Percentiles rank a stretch among this genome's conserved stretches.
These are phyloP conservation scores for Phyllostachys edulis DNA, from an alignment of 176 grass and related monocot species.

Conservation along the genomic window DNA sequence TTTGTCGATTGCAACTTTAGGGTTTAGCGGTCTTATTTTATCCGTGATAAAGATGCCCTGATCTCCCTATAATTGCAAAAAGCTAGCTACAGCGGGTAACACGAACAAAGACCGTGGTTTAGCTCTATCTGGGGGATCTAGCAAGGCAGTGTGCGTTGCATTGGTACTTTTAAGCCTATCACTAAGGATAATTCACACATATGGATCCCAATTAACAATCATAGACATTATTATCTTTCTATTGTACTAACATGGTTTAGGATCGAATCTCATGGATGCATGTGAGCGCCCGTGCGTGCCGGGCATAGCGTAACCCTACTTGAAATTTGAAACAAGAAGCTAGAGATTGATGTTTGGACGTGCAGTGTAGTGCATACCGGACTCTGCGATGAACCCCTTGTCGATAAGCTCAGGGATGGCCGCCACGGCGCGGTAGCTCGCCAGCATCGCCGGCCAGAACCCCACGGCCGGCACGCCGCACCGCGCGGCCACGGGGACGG, in stretches of 20 bases:
- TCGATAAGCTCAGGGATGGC: slow-evolving; percentile 73
- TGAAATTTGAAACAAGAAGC: background rate
- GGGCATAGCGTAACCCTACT: background rate
- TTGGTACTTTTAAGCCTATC: background rate
- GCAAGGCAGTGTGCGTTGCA: background rate
- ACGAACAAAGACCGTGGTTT: slow-evolving; percentile 13
- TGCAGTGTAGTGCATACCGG: slow-evolving; percentile 32
- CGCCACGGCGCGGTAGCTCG: slow-evolving; percentile 68
- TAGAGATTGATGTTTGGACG: too few relatives aligned
- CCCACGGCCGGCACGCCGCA: slow-evolving; percentile 61
- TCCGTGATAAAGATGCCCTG: background rate
- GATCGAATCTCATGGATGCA: background rate
- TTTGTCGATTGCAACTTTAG: too few relatives aligned
- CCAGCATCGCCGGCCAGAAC: slow-evolving; percentile 88
- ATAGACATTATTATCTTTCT: background rate
- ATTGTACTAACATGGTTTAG: background rate
- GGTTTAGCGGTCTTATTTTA: slow-evolving; percentile 8
- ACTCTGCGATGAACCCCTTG: slow-evolving; percentile 75
- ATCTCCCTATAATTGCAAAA: background rate
- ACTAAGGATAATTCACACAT: background rate
- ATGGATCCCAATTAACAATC: background rate
- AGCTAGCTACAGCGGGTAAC: background rate
- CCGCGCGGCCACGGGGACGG: slow-evolving; percentile 67
- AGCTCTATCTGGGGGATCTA: background rate
- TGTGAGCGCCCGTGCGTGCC: slow-evolving; percentile 24